Conservation (phyloP, 2,329 filamentous ascomycete species). For the Hirsutella minnesotensis region DNA sequence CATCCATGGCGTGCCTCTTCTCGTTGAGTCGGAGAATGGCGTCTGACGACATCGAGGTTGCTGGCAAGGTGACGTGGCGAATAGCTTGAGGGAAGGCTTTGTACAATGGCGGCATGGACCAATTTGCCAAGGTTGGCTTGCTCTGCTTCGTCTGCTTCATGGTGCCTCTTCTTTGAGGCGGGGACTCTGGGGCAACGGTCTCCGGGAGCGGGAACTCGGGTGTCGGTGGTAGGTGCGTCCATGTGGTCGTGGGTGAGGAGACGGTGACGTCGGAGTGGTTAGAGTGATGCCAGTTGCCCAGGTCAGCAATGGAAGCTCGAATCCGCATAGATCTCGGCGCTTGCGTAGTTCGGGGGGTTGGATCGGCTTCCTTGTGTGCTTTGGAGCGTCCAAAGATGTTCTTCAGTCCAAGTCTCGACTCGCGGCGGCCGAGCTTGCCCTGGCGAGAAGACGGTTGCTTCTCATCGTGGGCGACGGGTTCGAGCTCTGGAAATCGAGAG, state of each 20-base stretch:
- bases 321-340: constrained; percentile 23
- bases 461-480: neutral
- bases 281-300: constrained; percentile 29
- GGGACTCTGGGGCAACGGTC: constrained; percentile 5
- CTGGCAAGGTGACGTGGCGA: constrained; percentile 59
- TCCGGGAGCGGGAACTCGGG: constrained; percentile 5
- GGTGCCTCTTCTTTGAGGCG: constrained; percentile 5
- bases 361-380: constrained; percentile 21
- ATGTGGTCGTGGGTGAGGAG: constrained; percentile 17
- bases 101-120: constrained; percentile 67
- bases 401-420: constrained; percentile 39
- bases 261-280: constrained; percentile 8
- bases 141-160: constrained; percentile 5
- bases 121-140: constrained; percentile 26
- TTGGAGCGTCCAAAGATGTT: constrained; percentile 38
- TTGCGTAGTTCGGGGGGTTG: constrained; percentile 16
- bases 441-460: neutral
- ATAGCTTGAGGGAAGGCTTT: constrained; percentile 78
- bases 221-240: constrained; percentile 20
- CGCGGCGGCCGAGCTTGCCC: constrained; percentile 31
- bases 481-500: neutral
- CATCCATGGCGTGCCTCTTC: constrained; percentile 22
- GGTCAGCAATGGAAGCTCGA: constrained; percentile 33
- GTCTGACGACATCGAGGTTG: constrained; percentile 58
- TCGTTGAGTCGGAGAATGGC: constrained; percentile 51